These are phyloP conservation scores for Cylindricascospora bacillispora DNA, from an alignment of 1,139 yeast species.

Conservation along the genomic window DNA sequence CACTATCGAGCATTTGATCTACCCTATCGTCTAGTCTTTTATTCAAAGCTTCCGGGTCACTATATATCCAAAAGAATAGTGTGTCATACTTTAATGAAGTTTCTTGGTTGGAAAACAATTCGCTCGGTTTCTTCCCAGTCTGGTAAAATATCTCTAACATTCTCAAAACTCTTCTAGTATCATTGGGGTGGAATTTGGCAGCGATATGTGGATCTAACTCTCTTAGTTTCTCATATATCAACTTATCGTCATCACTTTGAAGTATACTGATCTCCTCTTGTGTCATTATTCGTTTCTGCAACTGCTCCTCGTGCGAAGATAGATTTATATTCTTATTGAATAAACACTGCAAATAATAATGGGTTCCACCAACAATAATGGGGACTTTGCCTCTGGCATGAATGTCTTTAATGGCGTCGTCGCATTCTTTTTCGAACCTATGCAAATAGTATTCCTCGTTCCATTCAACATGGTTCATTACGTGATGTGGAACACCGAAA, in stretches of 20 bases:
- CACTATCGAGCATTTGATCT: conserved; percentile 61
- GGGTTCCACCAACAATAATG: conserved; percentile 91
- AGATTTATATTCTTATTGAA: conserved; percentile 30
- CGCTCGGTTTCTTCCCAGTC: conserved; percentile 60
- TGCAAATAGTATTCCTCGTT: conserved; percentile 74
- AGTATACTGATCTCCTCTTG: conserved; percentile 36
- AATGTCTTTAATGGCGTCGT: conserved; percentile 41
- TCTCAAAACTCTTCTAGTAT: conserved; percentile 60
- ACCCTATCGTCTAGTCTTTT: conserved; percentile 64
- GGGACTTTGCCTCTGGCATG: conserved; percentile 64
- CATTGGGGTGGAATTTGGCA: conserved; percentile 83
- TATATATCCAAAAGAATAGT: conserved; percentile 72
- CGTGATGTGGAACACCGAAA: conserved; percentile 65
- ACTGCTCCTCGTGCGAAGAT: conserved; percentile 1
- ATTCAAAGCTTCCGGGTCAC: conserved; percentile 49
- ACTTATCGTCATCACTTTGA: conserved; percentile 42
- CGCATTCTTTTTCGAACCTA: conserved; percentile 64
- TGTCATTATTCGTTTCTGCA: too few species aligned
- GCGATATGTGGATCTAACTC: conserved; percentile 61
- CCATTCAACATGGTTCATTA: conserved; percentile 78
- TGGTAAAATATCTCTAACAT: conserved; percentile 68
- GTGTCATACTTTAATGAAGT: conserved; percentile 51
- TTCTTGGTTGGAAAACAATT: conserved; percentile 52
- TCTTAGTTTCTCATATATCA: conserved; percentile 36
- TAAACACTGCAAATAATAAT: conserved; percentile 72